Conservation (phyloP, 768 basidiomycete species). For the Candolleomyces efflorescens region DNA sequence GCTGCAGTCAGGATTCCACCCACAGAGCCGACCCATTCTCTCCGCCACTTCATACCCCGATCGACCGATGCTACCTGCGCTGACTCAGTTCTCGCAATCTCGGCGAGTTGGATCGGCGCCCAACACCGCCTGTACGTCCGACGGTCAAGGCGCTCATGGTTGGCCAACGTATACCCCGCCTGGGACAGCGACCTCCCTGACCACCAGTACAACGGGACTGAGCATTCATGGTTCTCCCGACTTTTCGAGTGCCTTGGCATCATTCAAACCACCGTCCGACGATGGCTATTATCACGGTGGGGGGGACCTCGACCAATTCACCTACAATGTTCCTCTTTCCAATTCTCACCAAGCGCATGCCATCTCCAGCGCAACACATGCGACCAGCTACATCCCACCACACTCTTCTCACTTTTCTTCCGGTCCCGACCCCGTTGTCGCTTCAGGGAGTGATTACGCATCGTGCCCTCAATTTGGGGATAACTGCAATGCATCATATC, state of each 20-base stretch:
- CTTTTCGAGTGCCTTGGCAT: slow-evolving; percentile 31
- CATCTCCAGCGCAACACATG: slow-evolving; percentile 13
- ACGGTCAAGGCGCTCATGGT: slow-evolving; percentile 42
- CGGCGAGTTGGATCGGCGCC: slow-evolving; percentile 50
- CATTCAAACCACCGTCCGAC: slow-evolving; percentile 32
- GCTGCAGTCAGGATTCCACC: slow-evolving; percentile 15
- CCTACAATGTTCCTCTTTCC: slow-evolving; percentile 37
- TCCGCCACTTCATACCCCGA: slow-evolving; percentile 21
- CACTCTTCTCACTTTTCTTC: background rate
- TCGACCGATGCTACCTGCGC: slow-evolving; percentile 45
- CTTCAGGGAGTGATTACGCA: slow-evolving; percentile 30
- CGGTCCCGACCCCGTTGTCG: slow-evolving; percentile 21
- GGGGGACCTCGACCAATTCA: slow-evolving; percentile 49
- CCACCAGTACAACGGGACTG: slow-evolving; percentile 39
- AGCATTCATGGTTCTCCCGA: slow-evolving; percentile 39
- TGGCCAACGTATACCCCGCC: slow-evolving; percentile 67
- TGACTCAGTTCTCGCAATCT: slow-evolving; percentile 33
- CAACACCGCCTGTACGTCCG: slow-evolving; percentile 44
- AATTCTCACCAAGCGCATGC: slow-evolving; percentile 20
- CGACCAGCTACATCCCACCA: background rate
- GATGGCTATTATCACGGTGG: slow-evolving; percentile 37
- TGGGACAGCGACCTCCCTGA: slow-evolving; percentile 48
- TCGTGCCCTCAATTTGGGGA: slow-evolving; percentile 44
- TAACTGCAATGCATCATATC: slow-evolving; percentile 33
- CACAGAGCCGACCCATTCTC: slow-evolving; percentile 15